Conservation (phyloP, 257 asterid genomes). For the Vinca minor region DNA sequence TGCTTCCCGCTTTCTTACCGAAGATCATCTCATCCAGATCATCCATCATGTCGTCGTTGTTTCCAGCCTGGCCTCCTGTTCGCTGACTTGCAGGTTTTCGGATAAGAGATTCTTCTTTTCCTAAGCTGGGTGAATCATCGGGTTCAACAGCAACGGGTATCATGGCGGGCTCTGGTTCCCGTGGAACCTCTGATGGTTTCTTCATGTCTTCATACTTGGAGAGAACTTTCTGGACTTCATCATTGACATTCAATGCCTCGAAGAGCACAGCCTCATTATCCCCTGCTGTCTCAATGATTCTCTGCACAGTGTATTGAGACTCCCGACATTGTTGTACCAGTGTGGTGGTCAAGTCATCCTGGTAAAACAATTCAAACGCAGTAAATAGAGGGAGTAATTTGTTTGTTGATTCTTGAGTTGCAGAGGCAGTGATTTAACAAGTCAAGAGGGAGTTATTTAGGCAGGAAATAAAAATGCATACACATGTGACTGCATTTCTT, state of each 20-base stretch:
- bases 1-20: conserved; percentile 64
- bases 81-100: conserved; percentile 48
- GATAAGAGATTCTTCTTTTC: conserved; percentile 53
- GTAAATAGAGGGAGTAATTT: conserved; percentile 1
- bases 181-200: conserved; percentile 43
- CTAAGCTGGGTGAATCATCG: conserved; percentile 55
- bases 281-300: conserved; percentile 73
- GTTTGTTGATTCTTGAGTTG: background rate
- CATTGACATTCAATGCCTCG: conserved; percentile 89
- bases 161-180: conserved; percentile 83
- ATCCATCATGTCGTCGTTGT: conserved; percentile 81
- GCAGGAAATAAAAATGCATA: background rate
- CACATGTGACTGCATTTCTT: background rate
- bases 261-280: conserved; percentile 88
- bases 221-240: conserved; percentile 77
- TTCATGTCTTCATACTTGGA: conserved; percentile 73
- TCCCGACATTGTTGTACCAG: conserved; percentile 76
- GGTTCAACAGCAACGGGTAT: conserved; percentile 88
- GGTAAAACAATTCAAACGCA: conserved; percentile 10
- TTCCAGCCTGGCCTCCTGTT: conserved; percentile 31
- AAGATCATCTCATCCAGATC: conserved; percentile 98
- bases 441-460: background rate
- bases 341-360: conserved; percentile 83
- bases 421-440: background rate
- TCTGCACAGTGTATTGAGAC: conserved; percentile 71